Evolutionary conservation across 179 eudicot species (phyloP), one percentile per base, ranked within the genome.

Genomic region (Silene vulgaris): DNA sequence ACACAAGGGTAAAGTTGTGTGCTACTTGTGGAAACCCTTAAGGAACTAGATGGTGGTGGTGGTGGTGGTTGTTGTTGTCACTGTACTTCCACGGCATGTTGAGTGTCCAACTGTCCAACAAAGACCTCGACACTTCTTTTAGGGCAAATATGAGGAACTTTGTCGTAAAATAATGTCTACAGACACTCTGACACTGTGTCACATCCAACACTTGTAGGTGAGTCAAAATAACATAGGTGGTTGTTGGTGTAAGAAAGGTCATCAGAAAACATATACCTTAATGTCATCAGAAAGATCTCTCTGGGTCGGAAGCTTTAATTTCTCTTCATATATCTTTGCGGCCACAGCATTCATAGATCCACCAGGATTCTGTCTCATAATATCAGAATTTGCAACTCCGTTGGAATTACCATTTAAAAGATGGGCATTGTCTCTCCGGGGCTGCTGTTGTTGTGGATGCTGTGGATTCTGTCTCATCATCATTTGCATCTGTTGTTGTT

Each of bases 311-410:
- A 80, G 84, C 80, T 83, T 86, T 71, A 80, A 71, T 14, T 82
- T 84, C 60, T 85, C 87, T 76, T 85, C 85, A 67, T 80, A 85
- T 85, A 85, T 82, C 77, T 75, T 84, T 43, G 84, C 69, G 26
- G 84, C 83, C 79, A 79, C 76, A 63, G 80, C 84, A 77, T 78
- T 83, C 3, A 78, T 86, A 61, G 80, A 76, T 75, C 80, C 82
- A 32, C 80, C 82, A 26, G 87, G 77, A 76, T 79, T 84, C 54
- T 72, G 81, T 78, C 84, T 80, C 79, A 79, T 82, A 79, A 75
- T 65, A 74, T 85, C 85, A 60, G 85, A 54, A 65, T 73, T 80
- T 52, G 73, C 56, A 13, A 80, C 78, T 43, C 82, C 84, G 73
- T 80, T 83, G 75, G 80, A 62, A 71, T 61, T 82, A 19, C 83